Evolutionary conservation across 768 basidiomycete species (phyloP).

Genomic region (Paxillus rubicundulus): DNA sequence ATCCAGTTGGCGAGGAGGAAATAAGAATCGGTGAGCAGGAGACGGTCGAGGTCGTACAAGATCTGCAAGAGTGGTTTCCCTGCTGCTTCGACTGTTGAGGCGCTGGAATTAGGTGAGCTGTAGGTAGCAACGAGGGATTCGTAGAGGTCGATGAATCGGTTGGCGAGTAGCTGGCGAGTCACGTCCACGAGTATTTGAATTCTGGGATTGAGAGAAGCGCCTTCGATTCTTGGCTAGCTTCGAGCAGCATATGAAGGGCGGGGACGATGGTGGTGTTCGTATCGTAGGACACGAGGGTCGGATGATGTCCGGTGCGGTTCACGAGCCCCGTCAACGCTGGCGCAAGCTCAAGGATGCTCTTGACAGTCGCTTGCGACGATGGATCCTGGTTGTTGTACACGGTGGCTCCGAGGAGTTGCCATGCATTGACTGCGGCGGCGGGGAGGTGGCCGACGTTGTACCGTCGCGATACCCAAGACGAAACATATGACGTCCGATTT

Average conservation of each 20-base stretch:
- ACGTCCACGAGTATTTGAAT: slow-evolving; percentile 39
- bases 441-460: slow-evolving; percentile 31
- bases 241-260: slow-evolving; percentile 67
- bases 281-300: slow-evolving; percentile 37
- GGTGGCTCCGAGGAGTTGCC: slow-evolving; percentile 35
- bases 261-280: slow-evolving; percentile 63
- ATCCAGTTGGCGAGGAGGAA: slow-evolving; percentile 40
- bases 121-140: slow-evolving; percentile 29
- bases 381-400: slow-evolving; percentile 39
- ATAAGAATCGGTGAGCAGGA: slow-evolving; percentile 32
- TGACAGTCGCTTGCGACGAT: slow-evolving; percentile 32
- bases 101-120: slow-evolving; percentile 19
- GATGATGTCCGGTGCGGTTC: slow-evolving; percentile 31
- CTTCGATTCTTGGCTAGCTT: slow-evolving; percentile 18
- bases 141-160: slow-evolving; percentile 37
- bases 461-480: slow-evolving; percentile 35
- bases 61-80: slow-evolving; percentile 30
- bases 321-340: slow-evolving; percentile 35
- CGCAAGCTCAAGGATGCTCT: slow-evolving; percentile 37
- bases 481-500: slow-evolving; percentile 31
- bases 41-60: slow-evolving; percentile 33
- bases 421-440: slow-evolving; percentile 29
- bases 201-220: slow-evolving; percentile 27
- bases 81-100: slow-evolving; percentile 20
- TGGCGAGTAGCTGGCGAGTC: slow-evolving; percentile 38